Evolutionary conservation across 148 eudicot genomes (phyloP), one percentile per base, ranked within the genome.

Genomic region (Heliamphora exappendiculata): DNA sequence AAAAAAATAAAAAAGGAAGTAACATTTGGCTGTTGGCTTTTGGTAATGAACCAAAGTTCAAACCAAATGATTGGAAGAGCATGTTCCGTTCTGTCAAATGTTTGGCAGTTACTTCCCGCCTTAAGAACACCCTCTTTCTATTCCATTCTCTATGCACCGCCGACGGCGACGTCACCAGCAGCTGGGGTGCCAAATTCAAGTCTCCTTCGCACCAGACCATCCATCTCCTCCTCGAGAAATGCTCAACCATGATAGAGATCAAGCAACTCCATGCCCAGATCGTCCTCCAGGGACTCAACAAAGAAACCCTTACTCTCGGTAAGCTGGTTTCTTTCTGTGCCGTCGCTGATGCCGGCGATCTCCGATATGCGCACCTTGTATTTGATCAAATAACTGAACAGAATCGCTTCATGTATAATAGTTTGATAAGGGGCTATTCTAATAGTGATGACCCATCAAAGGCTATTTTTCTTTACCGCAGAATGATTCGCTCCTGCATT

Each of bases 341-440:
- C 2, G 14, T 82, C 0, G 49, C 77, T 0, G 51, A 76, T 1
- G 10, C 65, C 4, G 81, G 78, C 6, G 81, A 85, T 75, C 74
- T 85, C 10, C 51, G 44, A n/a, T 79, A 85, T 14, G 83, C 85
- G 8, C 79, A 67, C 17, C 19, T 37, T 7, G 16, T 85, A 76
- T 85, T 85, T 75, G 83, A 84, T 65, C 22, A 55, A 41, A 74
- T 77, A 8, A 74, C 78, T 3, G 77, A 70, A 64, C 85, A 60
- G 19, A 85, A 85, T 50, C 69, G 75, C 11, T 76, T 76, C 75
- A 80, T 85, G 85, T 85, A 63, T 73, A 85, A 85, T 64, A 82
- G 80, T 59, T 50, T 85, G 33, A 85, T 85, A 20, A 82, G 83
- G 78, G 87, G 82, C 1, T 82, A 62, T 63, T 60, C 81, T 1